Conservation (phyloP, 495 filamentous ascomycete species). For the Xylaria telfairii region DNA sequence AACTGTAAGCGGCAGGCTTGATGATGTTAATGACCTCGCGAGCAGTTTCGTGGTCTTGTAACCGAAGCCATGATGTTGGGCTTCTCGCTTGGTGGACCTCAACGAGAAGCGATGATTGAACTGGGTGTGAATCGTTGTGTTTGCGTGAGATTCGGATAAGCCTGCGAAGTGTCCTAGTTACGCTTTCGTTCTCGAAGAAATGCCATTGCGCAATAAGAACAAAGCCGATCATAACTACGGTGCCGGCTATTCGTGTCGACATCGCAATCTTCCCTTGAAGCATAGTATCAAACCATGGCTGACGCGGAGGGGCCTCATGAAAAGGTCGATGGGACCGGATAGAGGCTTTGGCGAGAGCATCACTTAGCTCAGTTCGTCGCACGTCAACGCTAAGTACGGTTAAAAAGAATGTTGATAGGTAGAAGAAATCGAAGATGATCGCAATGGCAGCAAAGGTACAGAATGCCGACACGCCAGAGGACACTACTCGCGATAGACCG, state of each 20-base stretch:
- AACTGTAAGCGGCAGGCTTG: conserved; percentile 68
- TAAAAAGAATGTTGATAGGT: conserved; percentile 73
- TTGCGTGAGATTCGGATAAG: conserved; percentile 41
- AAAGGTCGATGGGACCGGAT: conserved; percentile 40
- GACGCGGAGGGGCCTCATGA: conserved; percentile 33
- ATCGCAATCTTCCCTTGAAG: conserved; percentile 57
- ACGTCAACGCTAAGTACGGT: conserved; percentile 77
- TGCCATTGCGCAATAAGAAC: conserved; percentile 68
- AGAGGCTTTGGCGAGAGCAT: conserved; percentile 53
- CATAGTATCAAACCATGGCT: conserved; percentile 57
- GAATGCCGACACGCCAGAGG: conserved; percentile 68
- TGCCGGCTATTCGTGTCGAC: conserved; percentile 66
- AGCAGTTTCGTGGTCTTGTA: conserved; percentile 77
- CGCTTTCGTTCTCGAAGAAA: conserved; percentile 64
- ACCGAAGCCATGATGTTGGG: conserved; percentile 70
- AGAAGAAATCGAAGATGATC: conserved; percentile 71
- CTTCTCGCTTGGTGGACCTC: conserved; percentile 71
- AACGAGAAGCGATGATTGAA: conserved; percentile 49
- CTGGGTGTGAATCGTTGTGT: conserved; percentile 30
- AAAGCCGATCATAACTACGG: conserved; percentile 65
- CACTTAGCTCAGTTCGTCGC: conserved; percentile 67
- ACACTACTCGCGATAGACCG: conserved; percentile 61
- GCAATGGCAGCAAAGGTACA: conserved; percentile 74
- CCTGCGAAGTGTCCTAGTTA: conserved; percentile 48
- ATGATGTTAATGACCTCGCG: conserved; percentile 71